Percentiles rank a stretch among this genome's conserved stretches.
phyloP scores from a whole-genome alignment of 164 flowering plant genomes.

The Vitis labrusca region DNA sequence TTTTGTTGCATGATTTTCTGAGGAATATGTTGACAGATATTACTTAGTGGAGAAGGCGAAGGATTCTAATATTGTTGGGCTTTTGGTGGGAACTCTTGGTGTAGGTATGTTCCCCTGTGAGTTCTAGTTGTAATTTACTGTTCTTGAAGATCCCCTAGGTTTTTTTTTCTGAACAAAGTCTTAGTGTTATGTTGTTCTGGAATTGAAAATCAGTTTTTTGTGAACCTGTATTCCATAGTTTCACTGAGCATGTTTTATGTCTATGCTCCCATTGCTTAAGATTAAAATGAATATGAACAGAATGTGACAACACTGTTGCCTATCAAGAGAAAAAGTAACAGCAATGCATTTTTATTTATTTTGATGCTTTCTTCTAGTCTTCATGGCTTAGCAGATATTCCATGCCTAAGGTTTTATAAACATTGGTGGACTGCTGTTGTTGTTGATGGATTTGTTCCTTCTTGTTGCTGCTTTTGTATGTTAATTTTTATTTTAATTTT shows the following conservation, averaged over 20 bases:
- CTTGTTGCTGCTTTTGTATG: too few relatives aligned
- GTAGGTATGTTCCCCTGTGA: conserved; percentile 62
- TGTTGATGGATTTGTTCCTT: background rate
- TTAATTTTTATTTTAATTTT: too few relatives aligned
- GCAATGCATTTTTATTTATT: background rate
- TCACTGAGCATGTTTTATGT: background rate
- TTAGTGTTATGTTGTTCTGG: too few relatives aligned
- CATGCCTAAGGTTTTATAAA: background rate
- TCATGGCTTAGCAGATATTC: background rate
- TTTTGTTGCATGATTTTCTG: background rate
- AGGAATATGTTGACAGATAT: conserved; percentile 50
- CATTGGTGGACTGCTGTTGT: too few relatives aligned
- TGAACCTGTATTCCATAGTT: background rate
- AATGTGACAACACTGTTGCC: background rate
- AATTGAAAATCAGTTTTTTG: too few relatives aligned
- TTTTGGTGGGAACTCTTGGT: conserved; percentile 97
- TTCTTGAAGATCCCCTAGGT: background rate
- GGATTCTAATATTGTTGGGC: conserved; percentile 93
- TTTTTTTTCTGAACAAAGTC: background rate
- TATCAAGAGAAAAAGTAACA: too few relatives aligned
- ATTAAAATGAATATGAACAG: background rate
- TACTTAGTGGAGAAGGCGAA: conserved; percentile 94
- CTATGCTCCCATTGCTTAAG: background rate
- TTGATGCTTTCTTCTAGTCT: background rate
- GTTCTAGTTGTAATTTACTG: background rate